These are phyloP conservation scores for Tulasnella sp. DNA, from an alignment of 768 basidiomycete species.

Conservation along the genomic window DNA sequence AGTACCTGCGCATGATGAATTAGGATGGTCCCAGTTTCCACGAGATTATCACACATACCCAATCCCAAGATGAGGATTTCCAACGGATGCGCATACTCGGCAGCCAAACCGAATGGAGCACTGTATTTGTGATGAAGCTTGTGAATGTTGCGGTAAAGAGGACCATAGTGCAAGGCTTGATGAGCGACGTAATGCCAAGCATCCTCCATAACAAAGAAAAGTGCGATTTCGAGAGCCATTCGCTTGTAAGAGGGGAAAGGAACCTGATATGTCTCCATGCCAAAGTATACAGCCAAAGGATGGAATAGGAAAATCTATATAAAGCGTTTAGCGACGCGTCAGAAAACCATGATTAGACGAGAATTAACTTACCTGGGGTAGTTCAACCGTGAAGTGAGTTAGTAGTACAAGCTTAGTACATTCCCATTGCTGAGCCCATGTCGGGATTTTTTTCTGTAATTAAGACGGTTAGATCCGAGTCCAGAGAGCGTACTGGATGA, in stretches of 20 bases:
- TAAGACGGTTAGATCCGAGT: not conserved
- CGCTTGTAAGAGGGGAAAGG: constrained; percentile 66
- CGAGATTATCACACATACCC: constrained; percentile 2
- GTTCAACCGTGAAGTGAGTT: constrained; percentile 90
- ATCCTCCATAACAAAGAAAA: constrained; percentile 96
- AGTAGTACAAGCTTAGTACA: constrained; percentile 90
- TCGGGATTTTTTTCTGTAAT: constrained; percentile 54
- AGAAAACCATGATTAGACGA: not conserved
- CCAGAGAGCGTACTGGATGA: not conserved
- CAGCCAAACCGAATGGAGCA: constrained; percentile 92
- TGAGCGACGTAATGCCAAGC: constrained; percentile 92
- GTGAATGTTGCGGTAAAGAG: constrained; percentile 85
- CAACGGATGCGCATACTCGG: constrained; percentile 95
- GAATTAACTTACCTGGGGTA: constrained; percentile 54
- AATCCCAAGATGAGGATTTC: constrained; percentile 86
- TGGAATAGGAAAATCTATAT: constrained; percentile 80
- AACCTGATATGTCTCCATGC: constrained; percentile 86
- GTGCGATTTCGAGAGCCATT: constrained; percentile 61
- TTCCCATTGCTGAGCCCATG: constrained; percentile 76
- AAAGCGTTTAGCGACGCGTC: not conserved
- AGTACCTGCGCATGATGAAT: constrained; percentile 48
- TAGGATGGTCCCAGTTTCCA: not conserved
- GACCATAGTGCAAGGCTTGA: constrained; percentile 72
- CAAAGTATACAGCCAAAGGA: constrained; percentile 72
- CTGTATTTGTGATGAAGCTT: constrained; percentile 96